Evolutionary conservation across 495 filamentous ascomycete species (phyloP).

Genomic region (Barbatosphaeria neglecta): DNA sequence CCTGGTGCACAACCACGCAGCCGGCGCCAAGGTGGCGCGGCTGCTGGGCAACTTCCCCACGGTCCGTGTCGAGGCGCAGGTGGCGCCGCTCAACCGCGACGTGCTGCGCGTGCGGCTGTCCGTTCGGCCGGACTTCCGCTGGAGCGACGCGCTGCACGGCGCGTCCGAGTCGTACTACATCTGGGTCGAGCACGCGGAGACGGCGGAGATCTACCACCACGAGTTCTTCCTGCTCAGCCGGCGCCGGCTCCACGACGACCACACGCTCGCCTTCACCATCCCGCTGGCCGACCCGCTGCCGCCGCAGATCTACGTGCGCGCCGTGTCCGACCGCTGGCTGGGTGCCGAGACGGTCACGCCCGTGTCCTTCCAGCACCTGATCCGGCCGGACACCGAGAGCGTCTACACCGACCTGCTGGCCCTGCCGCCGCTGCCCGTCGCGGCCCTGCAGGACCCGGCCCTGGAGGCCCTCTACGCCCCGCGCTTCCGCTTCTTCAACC

Average conservation of each 20-base stretch:
- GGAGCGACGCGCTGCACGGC: conserved; percentile 94
- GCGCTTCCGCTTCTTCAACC: conserved; percentile 93
- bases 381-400: conserved; percentile 93
- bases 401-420: conserved; percentile 91
- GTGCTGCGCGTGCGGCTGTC: conserved; percentile 78
- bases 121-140: conserved; percentile 80
- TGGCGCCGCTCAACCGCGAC: conserved; percentile 89
- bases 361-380: conserved; percentile 95
- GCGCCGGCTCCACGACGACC: conserved; percentile 82
- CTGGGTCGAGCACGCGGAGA: conserved; percentile 98
- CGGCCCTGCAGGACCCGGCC: conserved; percentile 74
- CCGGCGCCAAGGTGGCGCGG: conserved; percentile 70
- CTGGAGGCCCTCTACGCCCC: conserved; percentile 80
- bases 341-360: conserved; percentile 93
- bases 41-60: conserved; percentile 87
- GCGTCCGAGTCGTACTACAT: conserved; percentile 94
- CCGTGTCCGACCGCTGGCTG: conserved; percentile 90
- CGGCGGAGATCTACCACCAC: conserved; percentile 93
- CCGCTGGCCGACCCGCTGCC: conserved; percentile 86
- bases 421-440: conserved; percentile 80
- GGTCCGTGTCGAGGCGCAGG: conserved; percentile 78
- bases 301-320: conserved; percentile 87
- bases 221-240: conserved; percentile 90
- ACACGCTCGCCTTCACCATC: conserved; percentile 96
- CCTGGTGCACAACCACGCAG: conserved; percentile 78